phyloP scores from a whole-genome alignment of 1,284 basidiomycete genomes.

The Peniophora sp. region DNA sequence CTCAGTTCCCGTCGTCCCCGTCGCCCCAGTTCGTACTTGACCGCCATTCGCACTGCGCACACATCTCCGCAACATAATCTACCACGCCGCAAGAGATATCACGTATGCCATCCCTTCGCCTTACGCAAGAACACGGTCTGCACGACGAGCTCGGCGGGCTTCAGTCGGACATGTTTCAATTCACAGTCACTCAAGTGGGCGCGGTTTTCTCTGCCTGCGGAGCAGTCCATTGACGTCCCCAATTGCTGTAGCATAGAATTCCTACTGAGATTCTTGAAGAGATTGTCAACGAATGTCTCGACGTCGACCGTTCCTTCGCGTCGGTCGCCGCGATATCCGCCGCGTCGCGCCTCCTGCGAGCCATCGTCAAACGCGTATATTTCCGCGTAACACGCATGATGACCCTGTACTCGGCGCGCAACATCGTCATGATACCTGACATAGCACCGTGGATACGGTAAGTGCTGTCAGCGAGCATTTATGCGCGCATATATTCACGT shows the following conservation, averaged over 20 bases:
- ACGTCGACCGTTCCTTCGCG: constrained; percentile 17
- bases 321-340: constrained; percentile 29
- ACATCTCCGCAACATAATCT: too few species aligned
- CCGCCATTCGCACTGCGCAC: too few species aligned
- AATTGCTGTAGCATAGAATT: constrained; percentile 7
- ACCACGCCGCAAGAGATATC: too few species aligned
- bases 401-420: constrained; percentile 10
- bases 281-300: constrained; percentile 27
- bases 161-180: too few species aligned
- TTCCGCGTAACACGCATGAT: constrained; percentile 17
- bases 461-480: constrained; percentile 9
- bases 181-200: too few species aligned
- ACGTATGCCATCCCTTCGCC: too few species aligned
- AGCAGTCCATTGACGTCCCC: too few species aligned
- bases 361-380: constrained; percentile 32
- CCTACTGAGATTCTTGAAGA: constrained; percentile 37
- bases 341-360: constrained; percentile 33
- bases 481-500: constrained; percentile 18
- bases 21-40: too few species aligned
- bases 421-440: constrained; percentile 15
- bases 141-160: too few species aligned
- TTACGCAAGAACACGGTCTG: too few species aligned
- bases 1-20: too few species aligned
- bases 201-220: too few species aligned
- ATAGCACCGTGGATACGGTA: constrained; percentile 20